phyloP scores from a whole-genome alignment of 1,284 basidiomycete species.

The Ustilago cynodontis region DNA sequence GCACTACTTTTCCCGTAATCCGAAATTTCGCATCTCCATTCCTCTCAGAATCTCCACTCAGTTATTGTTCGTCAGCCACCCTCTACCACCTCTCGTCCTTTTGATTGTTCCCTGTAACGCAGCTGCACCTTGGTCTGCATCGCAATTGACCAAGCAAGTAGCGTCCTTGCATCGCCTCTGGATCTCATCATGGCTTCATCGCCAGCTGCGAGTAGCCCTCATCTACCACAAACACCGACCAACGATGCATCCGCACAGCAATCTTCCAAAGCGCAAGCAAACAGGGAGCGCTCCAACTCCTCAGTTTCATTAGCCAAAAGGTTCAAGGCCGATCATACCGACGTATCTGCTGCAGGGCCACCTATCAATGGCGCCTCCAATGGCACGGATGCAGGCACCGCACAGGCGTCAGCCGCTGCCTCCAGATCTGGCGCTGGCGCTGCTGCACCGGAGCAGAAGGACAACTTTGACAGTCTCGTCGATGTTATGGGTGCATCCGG shows the following conservation, averaged over 20 bases:
- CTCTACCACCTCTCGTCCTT: background rate
- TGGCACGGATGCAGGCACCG: conserved; percentile 10
- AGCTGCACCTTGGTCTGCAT: background rate
- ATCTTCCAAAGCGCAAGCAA: conserved; percentile 14
- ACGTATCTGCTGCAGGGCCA: conserved; percentile 20
- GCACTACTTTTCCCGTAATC: conserved; percentile 16
- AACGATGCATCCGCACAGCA: conserved; percentile 20
- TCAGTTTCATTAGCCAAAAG: conserved; percentile 39
- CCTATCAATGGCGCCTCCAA: conserved; percentile 22
- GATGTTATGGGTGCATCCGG: conserved; percentile 66
- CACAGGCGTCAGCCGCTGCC: conserved; percentile 4
- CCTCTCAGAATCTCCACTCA: background rate
- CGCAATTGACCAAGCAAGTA: background rate
- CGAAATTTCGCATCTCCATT: conserved; percentile 16
- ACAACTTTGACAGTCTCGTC: conserved; percentile 60
- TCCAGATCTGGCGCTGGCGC: conserved; percentile 13
- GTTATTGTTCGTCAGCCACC: background rate
- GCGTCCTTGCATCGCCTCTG: background rate
- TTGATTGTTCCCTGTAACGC: background rate
- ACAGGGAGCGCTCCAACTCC: conserved; percentile 32
- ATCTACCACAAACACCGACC: conserved; percentile 18
- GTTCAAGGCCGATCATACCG: conserved; percentile 35
- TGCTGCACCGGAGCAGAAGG: conserved; percentile 31
- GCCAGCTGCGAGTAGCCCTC: conserved; percentile 26
- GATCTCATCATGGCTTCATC: conserved; percentile 27